Base-by-base conservation (phyloP, 169 alveolate species). In the Plasmodium gallinaceum region DNA sequence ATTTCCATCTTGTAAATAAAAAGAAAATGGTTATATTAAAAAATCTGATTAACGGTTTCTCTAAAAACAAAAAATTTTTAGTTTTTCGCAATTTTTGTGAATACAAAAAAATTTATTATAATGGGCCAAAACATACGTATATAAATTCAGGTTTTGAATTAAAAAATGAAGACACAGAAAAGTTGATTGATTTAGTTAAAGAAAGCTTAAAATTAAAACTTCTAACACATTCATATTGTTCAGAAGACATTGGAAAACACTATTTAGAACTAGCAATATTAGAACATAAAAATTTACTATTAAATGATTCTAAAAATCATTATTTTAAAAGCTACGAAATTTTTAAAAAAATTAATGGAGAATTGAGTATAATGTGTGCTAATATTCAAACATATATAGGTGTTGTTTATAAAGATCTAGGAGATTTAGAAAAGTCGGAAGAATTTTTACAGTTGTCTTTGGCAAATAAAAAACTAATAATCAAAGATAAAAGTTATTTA, bases 151-250 rank as follows among this genome's bases (percentile, higher is more conserved):
- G 92, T 1, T 72, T 86, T 45, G 87, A 86, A 18, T 60, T 86
- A 60, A 69, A 66, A 71, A 86, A 86, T 51, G 92, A 86, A 46
- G 92, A 86, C 69, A 86, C 92, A n/a, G 92, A 86, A 60, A 86
- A 86, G 22, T 65, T 86, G 8, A 86, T 86, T 37, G 57, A 54
- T 20, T 61, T 86, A 46, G 16, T 69, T 22, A 86, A 86, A 73
- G 92, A 86, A 16, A 86, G 87, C 37, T 46, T 86, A 70, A 86
- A 86, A 73, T 65, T 86, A 86, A 86, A 86, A 62, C 51, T 86
- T 0, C 37, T 86, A 51, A 45, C 88, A 42, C 71, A 69, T 46
- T 14, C 74, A 58, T 86, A 86, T 64, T 86, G 74, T 45, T 86
- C 92, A 37, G 92, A 86, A 86, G 92, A 70, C 0, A 86, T 86